These are phyloP conservation scores for Pseudopyricularia cyperi DNA, from an alignment of 2,329 filamentous ascomycete genomes.

Conservation along the genomic window DNA sequence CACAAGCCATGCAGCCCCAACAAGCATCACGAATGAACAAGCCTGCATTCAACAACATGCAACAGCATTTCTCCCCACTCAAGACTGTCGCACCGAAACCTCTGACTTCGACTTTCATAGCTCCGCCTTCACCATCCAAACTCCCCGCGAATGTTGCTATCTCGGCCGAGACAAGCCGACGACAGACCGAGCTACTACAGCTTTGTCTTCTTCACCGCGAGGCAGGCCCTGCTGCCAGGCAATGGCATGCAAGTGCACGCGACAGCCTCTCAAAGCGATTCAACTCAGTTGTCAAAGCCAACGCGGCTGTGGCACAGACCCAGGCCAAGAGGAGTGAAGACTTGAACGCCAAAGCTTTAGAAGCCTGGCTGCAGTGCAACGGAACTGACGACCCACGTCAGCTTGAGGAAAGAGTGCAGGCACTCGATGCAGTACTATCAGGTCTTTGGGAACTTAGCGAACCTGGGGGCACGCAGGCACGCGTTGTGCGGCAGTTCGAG, in stretches of 20 bases:
- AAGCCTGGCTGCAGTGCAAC: conserved; percentile 30
- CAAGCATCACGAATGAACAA: conserved; percentile 15
- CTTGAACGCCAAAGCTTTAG: conserved; percentile 37
- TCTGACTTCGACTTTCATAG: conserved; percentile 41
- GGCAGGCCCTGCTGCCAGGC: conserved; percentile 21
- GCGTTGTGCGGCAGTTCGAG: conserved; percentile 44
- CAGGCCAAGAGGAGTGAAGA: conserved; percentile 33
- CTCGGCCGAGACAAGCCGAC: conserved; percentile 41
- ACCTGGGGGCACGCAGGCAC: conserved; percentile 39
- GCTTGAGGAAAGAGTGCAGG: conserved; percentile 40
- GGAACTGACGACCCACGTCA: conserved; percentile 9
- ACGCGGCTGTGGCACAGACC: conserved; percentile 16
- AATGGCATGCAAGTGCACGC: conserved; percentile 46
- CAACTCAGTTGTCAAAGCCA: conserved; percentile 16
- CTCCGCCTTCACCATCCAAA: conserved; percentile 48
- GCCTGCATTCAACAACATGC: conserved; percentile 47
- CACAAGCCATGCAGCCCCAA: not conserved
- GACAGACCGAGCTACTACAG: conserved; percentile 54
- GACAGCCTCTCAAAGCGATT: conserved; percentile 33
- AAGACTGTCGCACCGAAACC: conserved; percentile 50
- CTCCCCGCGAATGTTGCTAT: conserved; percentile 46
- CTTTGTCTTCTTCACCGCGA: conserved; percentile 50
- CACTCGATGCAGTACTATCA: conserved; percentile 41
- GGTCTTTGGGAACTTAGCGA: conserved; percentile 46
- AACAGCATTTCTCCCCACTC: conserved; percentile 55